A percentile compares a stretch with the other conserved stretches of the same genome.
Conservation (phyloP, 2,329 filamentous ascomycete genomes). For the Ophiostoma ulmi region DNA sequence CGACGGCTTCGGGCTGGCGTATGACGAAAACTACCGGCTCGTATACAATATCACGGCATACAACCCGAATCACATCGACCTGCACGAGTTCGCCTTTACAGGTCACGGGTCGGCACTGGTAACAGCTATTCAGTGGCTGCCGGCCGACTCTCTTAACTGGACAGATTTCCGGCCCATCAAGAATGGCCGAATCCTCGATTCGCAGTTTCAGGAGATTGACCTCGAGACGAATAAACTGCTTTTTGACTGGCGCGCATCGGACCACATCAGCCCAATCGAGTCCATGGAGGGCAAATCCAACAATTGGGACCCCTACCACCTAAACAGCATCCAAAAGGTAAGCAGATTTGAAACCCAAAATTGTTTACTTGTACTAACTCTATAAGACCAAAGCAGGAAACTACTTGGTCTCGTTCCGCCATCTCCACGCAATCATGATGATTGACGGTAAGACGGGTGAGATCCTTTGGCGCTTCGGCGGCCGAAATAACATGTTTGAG, state of each 20-base stretch:
- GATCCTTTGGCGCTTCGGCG: conserved; percentile 45
- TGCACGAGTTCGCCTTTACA: conserved; percentile 53
- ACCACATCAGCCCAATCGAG: conserved; percentile 38
- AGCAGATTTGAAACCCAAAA: background rate
- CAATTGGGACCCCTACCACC: conserved; percentile 47
- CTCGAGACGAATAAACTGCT: conserved; percentile 50
- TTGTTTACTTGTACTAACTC: background rate
- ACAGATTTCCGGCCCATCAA: conserved; percentile 42
- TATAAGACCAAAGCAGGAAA: conserved; percentile 40
- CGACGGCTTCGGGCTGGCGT: conserved; percentile 21
- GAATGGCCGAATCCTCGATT: conserved; percentile 45
- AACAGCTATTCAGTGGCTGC: conserved; percentile 49
- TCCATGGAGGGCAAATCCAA: conserved; percentile 23
- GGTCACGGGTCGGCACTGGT: conserved; percentile 50
- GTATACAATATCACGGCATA: conserved; percentile 34
- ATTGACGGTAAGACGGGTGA: conserved; percentile 40
- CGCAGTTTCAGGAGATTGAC: conserved; percentile 48
- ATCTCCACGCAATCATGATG: conserved; percentile 39
- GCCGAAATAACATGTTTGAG: conserved; percentile 40
- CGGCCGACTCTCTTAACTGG: conserved; percentile 36
- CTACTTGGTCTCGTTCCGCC: conserved; percentile 43
- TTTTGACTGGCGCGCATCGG: conserved; percentile 55
- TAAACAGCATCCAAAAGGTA: conserved; percentile 42
- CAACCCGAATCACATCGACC: conserved; percentile 46
- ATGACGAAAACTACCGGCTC: conserved; percentile 21